Evolutionary conservation across 2,329 filamentous ascomycete species (phyloP), one percentile per base, ranked within the genome.

Genomic region (Ilyonectria sp.): DNA sequence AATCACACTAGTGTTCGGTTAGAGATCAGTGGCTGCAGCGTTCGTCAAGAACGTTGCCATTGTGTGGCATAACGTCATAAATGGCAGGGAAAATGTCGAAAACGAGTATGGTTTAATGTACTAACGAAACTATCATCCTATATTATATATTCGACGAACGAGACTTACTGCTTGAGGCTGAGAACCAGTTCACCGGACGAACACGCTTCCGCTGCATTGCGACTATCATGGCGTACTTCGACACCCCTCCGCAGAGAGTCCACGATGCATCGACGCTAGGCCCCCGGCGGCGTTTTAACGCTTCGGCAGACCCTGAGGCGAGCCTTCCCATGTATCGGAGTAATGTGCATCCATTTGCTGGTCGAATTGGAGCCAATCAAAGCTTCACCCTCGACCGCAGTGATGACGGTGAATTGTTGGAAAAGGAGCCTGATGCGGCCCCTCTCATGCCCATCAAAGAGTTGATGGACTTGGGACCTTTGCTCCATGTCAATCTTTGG

Each of bases 401-500:
- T 5, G 53, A 68, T 0, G 60, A 64, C 6, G 65, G 66, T 3
- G 67, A 60, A 3, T 11, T 73, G 58, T 74, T 68, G 57, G 76
- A 80, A 44, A 73, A 74, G 21, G 72, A 79, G 11, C 82, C 82
- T 0, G 82, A 84, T 71, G 82, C 83, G 10, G 80, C 80, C 13
- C 82, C 82, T 6, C 79, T 77, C 29, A 80, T 84, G 78, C 76
- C 77, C 1, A 50, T 82, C 11, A 26, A 58, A 2, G 80, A 83
- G 56, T 65, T 79, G 26, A 74, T 84, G 46, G 76, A 80, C 54
- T 63, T 80, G 1, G 65, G 73, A 1, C 79, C 79, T 0, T 82
- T 84, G 23, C 44, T 67, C 1, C 77, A 78, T 40, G 21, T 69
- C 1, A 74, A 78, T 56, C 58, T 84, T 2, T 84, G 81, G 80